Percentiles rank a stretch among this genome's conserved stretches.
phyloP scores from a whole-genome alignment of 129 eudicot species.

The Chrysanthemum lavandulifolium region DNA sequence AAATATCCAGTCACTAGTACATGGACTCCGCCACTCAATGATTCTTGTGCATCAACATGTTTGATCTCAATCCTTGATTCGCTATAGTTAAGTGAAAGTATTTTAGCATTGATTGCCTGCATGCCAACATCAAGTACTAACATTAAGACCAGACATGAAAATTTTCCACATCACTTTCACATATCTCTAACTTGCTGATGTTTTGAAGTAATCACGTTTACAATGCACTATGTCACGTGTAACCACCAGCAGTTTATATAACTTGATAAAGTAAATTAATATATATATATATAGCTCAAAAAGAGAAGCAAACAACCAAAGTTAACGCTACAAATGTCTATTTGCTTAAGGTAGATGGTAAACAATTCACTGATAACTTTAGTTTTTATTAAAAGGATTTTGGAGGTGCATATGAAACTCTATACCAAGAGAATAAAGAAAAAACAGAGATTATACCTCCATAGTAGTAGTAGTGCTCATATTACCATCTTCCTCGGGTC shows the following conservation, averaged over 20 bases:
- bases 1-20: slow-evolving; percentile 85
- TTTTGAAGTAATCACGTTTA: neutral
- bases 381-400: neutral
- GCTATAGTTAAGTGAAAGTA: slow-evolving; percentile 61
- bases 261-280: neutral
- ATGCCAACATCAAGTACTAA: neutral
- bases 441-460: slow-evolving; percentile 46
- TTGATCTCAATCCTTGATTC: slow-evolving; percentile 67
- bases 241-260: neutral
- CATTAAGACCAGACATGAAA: neutral
- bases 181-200: neutral
- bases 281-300: neutral
- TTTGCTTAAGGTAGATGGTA: neutral
- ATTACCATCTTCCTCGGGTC: slow-evolving; percentile 70
- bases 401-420: neutral
- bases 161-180: neutral
- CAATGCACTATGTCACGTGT: neutral
- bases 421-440: neutral
- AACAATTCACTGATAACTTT: neutral
- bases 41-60: slow-evolving; percentile 86
- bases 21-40: slow-evolving; percentile 63
- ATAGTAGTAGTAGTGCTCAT: slow-evolving; percentile 72
- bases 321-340: neutral
- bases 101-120: slow-evolving; percentile 81
- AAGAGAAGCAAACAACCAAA: neutral